Evolutionary conservation across 2,329 filamentous ascomycete genomes (phyloP).

Genomic region (Reticulascus tulasneorum): DNA sequence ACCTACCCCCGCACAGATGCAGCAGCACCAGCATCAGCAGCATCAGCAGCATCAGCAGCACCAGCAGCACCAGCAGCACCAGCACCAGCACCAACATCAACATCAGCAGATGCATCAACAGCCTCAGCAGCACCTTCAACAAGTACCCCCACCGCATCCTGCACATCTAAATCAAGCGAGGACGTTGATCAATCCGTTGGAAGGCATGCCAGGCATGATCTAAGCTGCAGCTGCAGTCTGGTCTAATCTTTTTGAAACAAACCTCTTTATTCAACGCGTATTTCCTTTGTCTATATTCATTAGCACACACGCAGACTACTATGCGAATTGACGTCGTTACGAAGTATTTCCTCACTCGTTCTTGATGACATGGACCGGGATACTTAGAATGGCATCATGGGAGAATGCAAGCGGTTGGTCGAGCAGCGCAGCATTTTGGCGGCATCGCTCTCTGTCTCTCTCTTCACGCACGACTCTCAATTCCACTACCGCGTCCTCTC

Average conservation of each 20-base stretch:
- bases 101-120: slow-evolving; percentile 14
- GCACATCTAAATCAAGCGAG: slow-evolving; percentile 9
- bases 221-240: background rate
- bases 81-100: slow-evolving; percentile 10
- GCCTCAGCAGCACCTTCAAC: slow-evolving; percentile 18
- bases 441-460: too few species aligned
- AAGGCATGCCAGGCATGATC: slow-evolving; percentile 15
- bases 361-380: too few species aligned
- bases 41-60: slow-evolving; percentile 21
- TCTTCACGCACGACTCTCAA: too few species aligned
- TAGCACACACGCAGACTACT: slow-evolving; percentile 4
- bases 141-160: slow-evolving; percentile 17
- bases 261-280: background rate
- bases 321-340: slow-evolving; percentile 11
- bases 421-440: too few species aligned
- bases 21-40: slow-evolving; percentile 20
- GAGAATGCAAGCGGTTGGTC: too few species aligned
- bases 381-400: too few species aligned
- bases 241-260: background rate
- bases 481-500: too few species aligned
- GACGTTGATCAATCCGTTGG: slow-evolving; percentile 9
- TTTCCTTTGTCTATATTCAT: slow-evolving; percentile 10
- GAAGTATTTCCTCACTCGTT: slow-evolving; percentile 7
- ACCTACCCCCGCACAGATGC: slow-evolving; percentile 29
- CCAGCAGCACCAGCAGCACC: slow-evolving; percentile 16